phyloP scores from a whole-genome alignment of 768 basidiomycete species.

The Tephrocybe sp. region DNA sequence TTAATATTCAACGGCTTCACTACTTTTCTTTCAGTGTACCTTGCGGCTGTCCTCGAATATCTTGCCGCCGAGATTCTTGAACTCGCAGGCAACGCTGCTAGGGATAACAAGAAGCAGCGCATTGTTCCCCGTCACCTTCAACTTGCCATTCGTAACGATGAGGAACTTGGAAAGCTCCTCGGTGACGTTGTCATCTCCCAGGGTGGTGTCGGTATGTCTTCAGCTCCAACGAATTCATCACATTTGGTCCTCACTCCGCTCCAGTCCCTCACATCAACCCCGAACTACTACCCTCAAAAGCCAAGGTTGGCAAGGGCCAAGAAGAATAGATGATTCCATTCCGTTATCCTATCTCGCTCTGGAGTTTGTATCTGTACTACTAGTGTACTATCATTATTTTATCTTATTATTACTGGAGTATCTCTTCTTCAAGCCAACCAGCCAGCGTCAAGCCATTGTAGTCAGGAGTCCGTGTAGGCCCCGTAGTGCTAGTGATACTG shows the following conservation, averaged over 20 bases:
- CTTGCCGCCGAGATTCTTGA: constrained; percentile 85
- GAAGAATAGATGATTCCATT: constrained; percentile 19
- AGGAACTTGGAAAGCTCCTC: constrained; percentile 80
- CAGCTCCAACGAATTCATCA: not conserved
- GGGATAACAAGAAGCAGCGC: constrained; percentile 80
- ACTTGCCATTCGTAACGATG: constrained; percentile 83
- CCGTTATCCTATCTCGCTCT: not conserved
- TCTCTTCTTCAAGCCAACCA: not conserved
- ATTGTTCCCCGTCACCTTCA: constrained; percentile 86
- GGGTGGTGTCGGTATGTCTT: constrained; percentile 68
- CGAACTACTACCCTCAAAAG: constrained; percentile 42
- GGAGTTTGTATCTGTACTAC: constrained; percentile 10
- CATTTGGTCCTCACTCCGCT: no score
- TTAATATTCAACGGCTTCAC: not conserved
- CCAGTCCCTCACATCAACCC: constrained; percentile 35
- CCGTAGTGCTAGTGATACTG: no score
- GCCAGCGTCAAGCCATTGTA: no score
- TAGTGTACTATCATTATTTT: constrained; percentile 19
- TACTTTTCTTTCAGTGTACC: constrained; percentile 53
- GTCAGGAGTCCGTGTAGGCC: no score
- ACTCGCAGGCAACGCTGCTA: constrained; percentile 76
- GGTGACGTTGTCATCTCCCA: constrained; percentile 88
- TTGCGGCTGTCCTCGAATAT: constrained; percentile 82
- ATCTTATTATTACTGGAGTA: constrained; percentile 2
- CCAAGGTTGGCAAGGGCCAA: constrained; percentile 32